phyloP scores from a whole-genome alignment of 2,329 filamentous ascomycete genomes.

The Gnomoniopsis sp. region DNA sequence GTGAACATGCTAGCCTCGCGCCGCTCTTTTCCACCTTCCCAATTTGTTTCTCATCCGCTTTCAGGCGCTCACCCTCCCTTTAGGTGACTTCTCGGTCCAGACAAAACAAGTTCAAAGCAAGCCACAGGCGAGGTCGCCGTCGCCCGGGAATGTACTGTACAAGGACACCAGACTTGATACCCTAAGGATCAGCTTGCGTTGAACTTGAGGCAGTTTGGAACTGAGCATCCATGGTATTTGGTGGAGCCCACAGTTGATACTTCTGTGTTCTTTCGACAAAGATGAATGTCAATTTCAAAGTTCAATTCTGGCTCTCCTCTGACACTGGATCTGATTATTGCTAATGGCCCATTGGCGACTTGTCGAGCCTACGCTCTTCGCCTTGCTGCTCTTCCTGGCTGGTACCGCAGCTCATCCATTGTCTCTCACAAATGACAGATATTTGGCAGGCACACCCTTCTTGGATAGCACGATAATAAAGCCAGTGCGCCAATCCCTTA shows the following conservation, averaged over 20 bases:
- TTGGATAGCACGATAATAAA: neutral
- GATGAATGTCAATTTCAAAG: neutral
- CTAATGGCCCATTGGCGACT: neutral
- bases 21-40: neutral
- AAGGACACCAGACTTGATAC: neutral
- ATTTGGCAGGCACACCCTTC: neutral
- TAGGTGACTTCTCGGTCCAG: neutral
- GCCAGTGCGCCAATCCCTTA: too few species aligned
- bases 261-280: neutral
- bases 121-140: too few species aligned
- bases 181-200: neutral
- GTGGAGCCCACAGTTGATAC: neutral
- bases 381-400: neutral
- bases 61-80: neutral
- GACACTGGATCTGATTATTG: neutral
- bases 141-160: neutral
- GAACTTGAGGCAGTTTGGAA: neutral
- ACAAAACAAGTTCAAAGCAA: neutral
- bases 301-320: neutral
- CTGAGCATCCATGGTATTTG: neutral
- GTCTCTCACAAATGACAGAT: neutral
- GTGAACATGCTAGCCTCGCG: neutral
- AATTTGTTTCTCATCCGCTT: neutral
- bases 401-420: neutral
- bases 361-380: neutral